Conservation (phyloP, 2,329 filamentous ascomycete genomes). For the Exophiala phaeomuriformis region DNA sequence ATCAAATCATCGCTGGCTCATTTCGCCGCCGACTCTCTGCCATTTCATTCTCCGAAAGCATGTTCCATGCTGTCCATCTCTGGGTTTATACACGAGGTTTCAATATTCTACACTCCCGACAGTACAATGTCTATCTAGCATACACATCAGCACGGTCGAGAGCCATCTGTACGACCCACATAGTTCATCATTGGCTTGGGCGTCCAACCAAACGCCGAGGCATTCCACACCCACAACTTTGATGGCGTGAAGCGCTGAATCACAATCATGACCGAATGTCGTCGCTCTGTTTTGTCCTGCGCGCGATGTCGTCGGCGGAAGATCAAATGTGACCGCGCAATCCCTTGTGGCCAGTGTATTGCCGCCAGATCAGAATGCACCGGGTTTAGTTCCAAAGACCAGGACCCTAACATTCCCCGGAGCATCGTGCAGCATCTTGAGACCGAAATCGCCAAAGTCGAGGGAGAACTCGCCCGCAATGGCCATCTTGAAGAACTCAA, state of each 20-base stretch:
- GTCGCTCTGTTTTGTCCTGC: conserved; percentile 28
- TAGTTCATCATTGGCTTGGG: no score
- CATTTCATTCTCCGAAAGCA: no score
- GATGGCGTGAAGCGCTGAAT: background rate
- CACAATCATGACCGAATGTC: conserved; percentile 26
- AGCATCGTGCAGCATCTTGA: conserved; percentile 34
- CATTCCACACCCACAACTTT: background rate
- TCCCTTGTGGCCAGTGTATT: conserved; percentile 31
- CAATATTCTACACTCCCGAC: no score
- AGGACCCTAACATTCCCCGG: conserved; percentile 29
- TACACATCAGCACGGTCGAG: no score
- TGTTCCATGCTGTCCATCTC: no score
- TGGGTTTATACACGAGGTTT: no score
- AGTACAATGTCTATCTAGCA: no score
- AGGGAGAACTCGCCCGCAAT: conserved; percentile 29
- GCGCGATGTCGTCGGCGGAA: conserved; percentile 28
- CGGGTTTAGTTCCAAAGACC: conserved; percentile 29
- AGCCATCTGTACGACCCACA: no score
- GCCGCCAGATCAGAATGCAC: conserved; percentile 29
- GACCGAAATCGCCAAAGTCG: conserved; percentile 32
- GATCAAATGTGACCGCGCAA: conserved; percentile 29
- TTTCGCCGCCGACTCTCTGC: background rate
- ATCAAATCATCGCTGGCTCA: background rate
- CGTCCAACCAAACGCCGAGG: background rate
- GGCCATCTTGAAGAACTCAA: conserved; percentile 27